phyloP scores from a whole-genome alignment of 192 early-diverging fungal species.

The Backusella westeae region DNA sequence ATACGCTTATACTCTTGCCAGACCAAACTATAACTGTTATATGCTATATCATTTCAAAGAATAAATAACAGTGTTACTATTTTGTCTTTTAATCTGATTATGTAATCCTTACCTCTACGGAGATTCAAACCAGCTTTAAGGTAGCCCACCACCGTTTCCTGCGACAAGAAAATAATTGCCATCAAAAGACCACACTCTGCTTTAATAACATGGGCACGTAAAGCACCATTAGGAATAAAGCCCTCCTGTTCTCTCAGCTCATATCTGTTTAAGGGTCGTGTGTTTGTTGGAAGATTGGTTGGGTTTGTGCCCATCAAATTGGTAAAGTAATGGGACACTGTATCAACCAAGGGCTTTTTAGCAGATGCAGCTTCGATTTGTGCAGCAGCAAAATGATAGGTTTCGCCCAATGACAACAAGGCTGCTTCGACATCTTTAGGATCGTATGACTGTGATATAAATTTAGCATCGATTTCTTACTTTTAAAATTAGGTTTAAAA shows the following conservation, averaged over 20 bases:
- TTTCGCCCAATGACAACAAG: conserved; percentile 35
- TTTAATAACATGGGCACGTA: conserved; percentile 50
- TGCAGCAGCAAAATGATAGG: conserved; percentile 43
- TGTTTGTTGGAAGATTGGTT: conserved; percentile 29
- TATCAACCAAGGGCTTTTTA: conserved; percentile 36
- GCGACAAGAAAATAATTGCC: conserved; percentile 42
- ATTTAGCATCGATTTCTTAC: background rate
- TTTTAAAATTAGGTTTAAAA: background rate
- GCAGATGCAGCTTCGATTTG: conserved; percentile 49
- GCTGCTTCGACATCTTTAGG: conserved; percentile 44
- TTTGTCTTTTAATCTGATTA: conserved; percentile 23
- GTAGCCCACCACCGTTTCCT: conserved; percentile 53
- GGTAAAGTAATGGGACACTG: conserved; percentile 41
- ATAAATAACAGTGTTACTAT: background rate
- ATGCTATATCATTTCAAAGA: conserved; percentile 16
- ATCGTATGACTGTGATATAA: conserved; percentile 38
- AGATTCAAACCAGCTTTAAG: conserved; percentile 53
- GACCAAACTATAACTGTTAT: conserved; percentile 35
- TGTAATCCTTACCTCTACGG: conserved; percentile 48
- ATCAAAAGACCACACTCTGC: conserved; percentile 52
- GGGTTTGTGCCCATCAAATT: conserved; percentile 37
- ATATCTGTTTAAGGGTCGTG: conserved; percentile 18
- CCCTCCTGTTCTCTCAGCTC: conserved; percentile 14
- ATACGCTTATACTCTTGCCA: conserved; percentile 43
- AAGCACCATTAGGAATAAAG: conserved; percentile 49